Base-by-base conservation (phyloP, 208 protist genomes). In the Leishmania guyanensis region DNA sequence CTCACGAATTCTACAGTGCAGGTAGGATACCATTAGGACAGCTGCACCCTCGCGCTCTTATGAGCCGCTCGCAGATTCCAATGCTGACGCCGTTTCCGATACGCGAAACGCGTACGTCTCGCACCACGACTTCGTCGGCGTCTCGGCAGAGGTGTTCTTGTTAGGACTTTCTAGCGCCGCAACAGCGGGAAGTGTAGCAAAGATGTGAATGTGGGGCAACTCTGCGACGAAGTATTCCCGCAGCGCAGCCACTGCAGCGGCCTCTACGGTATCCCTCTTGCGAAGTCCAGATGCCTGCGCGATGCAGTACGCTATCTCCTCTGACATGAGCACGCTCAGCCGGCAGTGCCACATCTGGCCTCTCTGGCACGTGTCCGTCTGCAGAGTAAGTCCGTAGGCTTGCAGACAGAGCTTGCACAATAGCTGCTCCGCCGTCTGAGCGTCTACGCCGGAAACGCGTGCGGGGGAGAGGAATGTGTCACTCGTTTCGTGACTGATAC, bases 221-320 rank as follows among this genome's bases (percentile, higher is more conserved):
- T 78, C 78, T 0, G 60, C 50, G 0, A 62, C 56, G 33, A 88
- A 88, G 71, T 84, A 77, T 10, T 29, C 29, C 70, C 51, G 75
- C 50, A 90, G 71, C 16, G 83, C 89, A 14, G 8, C 64, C 43
- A 69, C 36, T 1, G 88, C 83, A 4, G 89, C 90, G 5, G 66
- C 82, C 46, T 92, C 88, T 16, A 90, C 43, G 0, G 93, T 91
- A 0, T 90, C 86, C 50, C 89, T 91, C 79, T 97, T 93, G 3
- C 87, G 86, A 3, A 43, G 53, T 8, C 76, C 77, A 6, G 68
- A 83, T 36, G 86, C 74, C 51, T 78, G 69, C 10, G 73, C 83
- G 48, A 97, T 74, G 46, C 77, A 85, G 69, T 86, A 93, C 48
- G 78, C 75, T 1, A 88, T 66, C 29, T 90, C 81, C 0, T 81